Conservation (phyloP, 2,329 filamentous ascomycete species). For the Penicillium capsulatum region DNA sequence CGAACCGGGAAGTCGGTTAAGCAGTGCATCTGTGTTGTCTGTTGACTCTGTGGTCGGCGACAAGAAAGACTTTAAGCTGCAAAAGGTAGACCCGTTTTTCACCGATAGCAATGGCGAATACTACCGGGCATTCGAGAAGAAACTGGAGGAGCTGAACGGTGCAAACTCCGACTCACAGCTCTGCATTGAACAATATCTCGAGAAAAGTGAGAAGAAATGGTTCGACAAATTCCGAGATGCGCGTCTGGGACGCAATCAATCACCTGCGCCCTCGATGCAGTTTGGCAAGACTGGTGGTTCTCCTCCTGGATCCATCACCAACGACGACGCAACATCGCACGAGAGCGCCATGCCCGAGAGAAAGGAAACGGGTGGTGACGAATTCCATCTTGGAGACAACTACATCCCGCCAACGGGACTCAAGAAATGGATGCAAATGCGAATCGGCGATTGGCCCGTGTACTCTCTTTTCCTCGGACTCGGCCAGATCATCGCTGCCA, state of each 20-base stretch:
- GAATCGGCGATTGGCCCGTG: constrained; percentile 61
- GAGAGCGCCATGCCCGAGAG: constrained; percentile 32
- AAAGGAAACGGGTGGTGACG: constrained; percentile 42
- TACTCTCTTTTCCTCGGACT: constrained; percentile 60
- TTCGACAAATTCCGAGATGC: constrained; percentile 57
- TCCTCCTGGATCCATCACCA: constrained; percentile 40
- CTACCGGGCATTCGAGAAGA: constrained; percentile 55
- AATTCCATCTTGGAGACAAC: constrained; percentile 55
- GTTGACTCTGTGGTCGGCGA: constrained; percentile 57
- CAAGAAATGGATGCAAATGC: constrained; percentile 53
- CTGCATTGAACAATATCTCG: constrained; percentile 63
- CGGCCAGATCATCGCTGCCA: constrained; percentile 61
- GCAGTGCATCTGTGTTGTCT: constrained; percentile 49
- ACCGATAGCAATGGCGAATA: constrained; percentile 61
- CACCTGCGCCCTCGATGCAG: constrained; percentile 35
- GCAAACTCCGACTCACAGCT: constrained; percentile 56
- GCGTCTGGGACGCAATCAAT: constrained; percentile 52
- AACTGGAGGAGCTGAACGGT: constrained; percentile 53
- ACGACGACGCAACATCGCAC: constrained; percentile 35
- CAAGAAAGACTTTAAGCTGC: constrained; percentile 59
- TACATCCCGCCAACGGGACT: constrained; percentile 56
- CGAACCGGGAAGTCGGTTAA: constrained; percentile 33
- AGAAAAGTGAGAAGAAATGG: constrained; percentile 65
- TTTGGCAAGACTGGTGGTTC: constrained; percentile 30
- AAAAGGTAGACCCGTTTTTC: constrained; percentile 65